phyloP scores from a whole-genome alignment of 2,329 filamentous ascomycete species.

The Fusarium sp. region DNA sequence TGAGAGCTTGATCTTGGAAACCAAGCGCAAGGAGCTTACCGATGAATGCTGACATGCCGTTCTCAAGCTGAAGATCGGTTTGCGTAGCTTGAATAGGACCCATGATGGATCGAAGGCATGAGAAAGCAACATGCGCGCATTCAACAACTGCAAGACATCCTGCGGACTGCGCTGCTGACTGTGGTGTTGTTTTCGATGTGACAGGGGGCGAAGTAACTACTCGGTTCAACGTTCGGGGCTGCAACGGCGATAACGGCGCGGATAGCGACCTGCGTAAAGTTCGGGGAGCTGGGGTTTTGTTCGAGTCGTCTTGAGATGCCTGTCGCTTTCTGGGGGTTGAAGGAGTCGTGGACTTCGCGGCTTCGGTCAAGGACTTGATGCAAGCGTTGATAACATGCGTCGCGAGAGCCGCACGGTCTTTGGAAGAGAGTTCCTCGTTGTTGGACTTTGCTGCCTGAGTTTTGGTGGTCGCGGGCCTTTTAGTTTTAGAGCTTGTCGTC shows the following conservation, averaged over 20 bases:
- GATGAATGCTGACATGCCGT: constrained; percentile 75
- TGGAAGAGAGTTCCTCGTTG: constrained; percentile 48
- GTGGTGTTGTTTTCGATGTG: constrained; percentile 49
- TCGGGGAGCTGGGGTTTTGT: constrained; percentile 53
- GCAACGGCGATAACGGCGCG: constrained; percentile 69
- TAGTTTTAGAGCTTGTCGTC: constrained; percentile 42
- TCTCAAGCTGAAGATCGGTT: constrained; percentile 76
- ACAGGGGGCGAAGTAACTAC: constrained; percentile 64
- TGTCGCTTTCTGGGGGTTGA: constrained; percentile 49
- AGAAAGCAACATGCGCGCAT: constrained; percentile 75
- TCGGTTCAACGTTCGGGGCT: constrained; percentile 70
- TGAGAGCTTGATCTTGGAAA: constrained; percentile 74
- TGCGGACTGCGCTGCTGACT: constrained; percentile 50
- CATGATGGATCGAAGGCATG: constrained; percentile 69
- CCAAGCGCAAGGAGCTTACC: constrained; percentile 73
- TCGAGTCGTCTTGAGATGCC: constrained; percentile 50
- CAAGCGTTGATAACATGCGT: constrained; percentile 78
- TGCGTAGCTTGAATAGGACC: constrained; percentile 63
- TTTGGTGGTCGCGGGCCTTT: constrained; percentile 28
- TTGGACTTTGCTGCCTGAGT: constrained; percentile 26
- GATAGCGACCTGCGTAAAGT: constrained; percentile 66
- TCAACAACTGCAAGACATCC: constrained; percentile 70
- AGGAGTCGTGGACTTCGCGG: constrained; percentile 62
- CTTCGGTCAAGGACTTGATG: constrained; percentile 75
- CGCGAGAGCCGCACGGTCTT: constrained; percentile 73